phyloP scores from a whole-genome alignment of 179 eudicot species.

The Amaranthus tricolor region DNA sequence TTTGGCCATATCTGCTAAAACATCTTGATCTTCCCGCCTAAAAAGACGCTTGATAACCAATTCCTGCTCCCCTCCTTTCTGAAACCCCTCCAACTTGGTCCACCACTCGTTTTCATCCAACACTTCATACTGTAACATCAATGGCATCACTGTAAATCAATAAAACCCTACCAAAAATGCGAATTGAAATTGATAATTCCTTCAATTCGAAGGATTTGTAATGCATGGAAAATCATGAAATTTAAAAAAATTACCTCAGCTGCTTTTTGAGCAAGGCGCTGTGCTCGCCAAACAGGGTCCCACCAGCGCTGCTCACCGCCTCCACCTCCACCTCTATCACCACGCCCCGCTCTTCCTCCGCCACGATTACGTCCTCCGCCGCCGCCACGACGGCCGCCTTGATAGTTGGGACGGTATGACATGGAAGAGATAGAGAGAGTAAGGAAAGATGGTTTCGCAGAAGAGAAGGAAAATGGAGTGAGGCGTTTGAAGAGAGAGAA shows the following conservation, averaged over 20 bases:
- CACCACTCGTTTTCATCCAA: constrained; percentile 83
- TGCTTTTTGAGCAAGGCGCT: constrained; percentile 60
- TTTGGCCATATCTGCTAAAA: constrained; percentile 64
- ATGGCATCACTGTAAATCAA: not conserved
- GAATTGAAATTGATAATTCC: not conserved
- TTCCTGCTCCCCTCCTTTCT: constrained; percentile 73
- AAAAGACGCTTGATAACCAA: constrained; percentile 63
- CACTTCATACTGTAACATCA: constrained; percentile 57
- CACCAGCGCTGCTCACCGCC: constrained; percentile 99
- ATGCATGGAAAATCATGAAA: constrained; percentile 3
- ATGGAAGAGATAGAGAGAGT: constrained; percentile 30
- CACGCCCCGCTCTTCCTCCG: constrained; percentile 41
- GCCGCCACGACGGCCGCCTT: constrained; percentile 73
- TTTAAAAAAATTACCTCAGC: constrained; percentile 50
- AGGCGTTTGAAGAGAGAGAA: constrained; percentile 22
- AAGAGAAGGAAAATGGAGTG: not conserved
- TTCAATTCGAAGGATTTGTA: not conserved
- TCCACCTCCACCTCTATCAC: constrained; percentile 58
- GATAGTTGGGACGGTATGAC: constrained; percentile 81
- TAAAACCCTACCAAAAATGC: not conserved
- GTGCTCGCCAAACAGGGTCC: constrained; percentile 99
- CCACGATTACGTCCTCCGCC: constrained; percentile 50
- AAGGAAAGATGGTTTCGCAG: not conserved
- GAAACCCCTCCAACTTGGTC: constrained; percentile 67
- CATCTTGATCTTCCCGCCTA: constrained; percentile 73